These are phyloP conservation scores for Mucor irregularis DNA, from an alignment of 371 early-diverging fungal genomes.

Conservation along the genomic window DNA sequence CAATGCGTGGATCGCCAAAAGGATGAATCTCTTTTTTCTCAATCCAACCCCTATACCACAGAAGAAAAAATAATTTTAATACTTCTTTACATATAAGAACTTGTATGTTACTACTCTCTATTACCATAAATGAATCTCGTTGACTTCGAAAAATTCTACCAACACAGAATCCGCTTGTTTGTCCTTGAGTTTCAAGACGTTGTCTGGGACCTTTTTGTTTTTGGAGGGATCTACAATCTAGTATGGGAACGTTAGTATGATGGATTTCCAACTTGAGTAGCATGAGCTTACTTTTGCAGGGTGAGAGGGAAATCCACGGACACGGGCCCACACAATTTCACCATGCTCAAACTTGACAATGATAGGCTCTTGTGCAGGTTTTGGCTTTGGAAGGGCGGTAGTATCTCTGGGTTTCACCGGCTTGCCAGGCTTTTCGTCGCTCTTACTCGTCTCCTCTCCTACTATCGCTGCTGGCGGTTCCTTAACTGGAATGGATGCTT, in stretches of 20 bases:
- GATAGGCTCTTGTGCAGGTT: neutral
- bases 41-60: slow-evolving; percentile 45
- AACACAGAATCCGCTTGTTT: neutral
- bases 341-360: slow-evolving; percentile 1
- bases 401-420: neutral
- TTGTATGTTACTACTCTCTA: neutral
- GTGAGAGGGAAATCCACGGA: slow-evolving; percentile 46
- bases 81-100: neutral
- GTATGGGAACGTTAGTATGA: neutral
- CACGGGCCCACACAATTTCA: slow-evolving; percentile 48
- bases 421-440: neutral
- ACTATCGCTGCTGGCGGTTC: no score
- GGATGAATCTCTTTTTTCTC: slow-evolving; percentile 18
- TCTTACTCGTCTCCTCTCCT: no score
- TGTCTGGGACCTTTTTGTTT: slow-evolving; percentile 20
- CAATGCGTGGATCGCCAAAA: slow-evolving; percentile 34
- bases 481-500: neutral
- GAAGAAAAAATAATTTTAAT: neutral
- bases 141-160: slow-evolving; percentile 19
- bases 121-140: slow-evolving; percentile 40
- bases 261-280: neutral
- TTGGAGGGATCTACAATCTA: slow-evolving; percentile 31
- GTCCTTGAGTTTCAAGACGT: slow-evolving; percentile 16
- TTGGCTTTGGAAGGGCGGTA: neutral
- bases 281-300: slow-evolving; percentile 34